Base-by-base conservation (phyloP, 1,284 basidiomycete genomes). In the Tausonia pullulans region DNA sequence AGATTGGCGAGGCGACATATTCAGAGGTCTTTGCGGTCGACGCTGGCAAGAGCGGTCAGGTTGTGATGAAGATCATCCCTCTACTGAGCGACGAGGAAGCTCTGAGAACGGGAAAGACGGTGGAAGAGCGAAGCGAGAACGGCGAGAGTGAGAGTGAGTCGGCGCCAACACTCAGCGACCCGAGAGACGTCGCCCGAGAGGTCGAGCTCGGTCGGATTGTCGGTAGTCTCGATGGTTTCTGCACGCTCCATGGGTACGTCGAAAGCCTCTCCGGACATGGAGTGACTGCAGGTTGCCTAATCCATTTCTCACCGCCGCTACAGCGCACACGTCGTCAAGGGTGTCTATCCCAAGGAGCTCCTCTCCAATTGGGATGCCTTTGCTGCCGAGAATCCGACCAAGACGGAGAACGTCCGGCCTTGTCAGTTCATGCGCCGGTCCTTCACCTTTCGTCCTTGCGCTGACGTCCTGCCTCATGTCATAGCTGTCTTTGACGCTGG, bases 1-100 rank as follows among this genome's bases (percentile, higher is more conserved):
- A 98, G 77, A 86, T 97, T 62, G 95, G 94, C 56, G 95, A 98
- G 77, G 95, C 95, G 10, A 92, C 89, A 58, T 98, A 89, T 75
- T 96, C 92, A 0, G 95, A 98, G 73, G 96, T 98, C n/a, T 98
- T 91, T 76, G 86, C 86, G 4, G 84, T 93, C 59, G 84, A 85
- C 1, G 45, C 13, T n/a, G 10, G 13, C 58, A 53, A 45, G 8
- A 27, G 50, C 50, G 44, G 5, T 39, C 11, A 10, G 69, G 83
- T 90, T 48, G 91, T 95, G 14, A 79, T 94, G 69, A 96, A 96
- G 78, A 81, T 95, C 58, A 85, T 96, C 40, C 89, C 90, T 1
- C 75, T 91, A 60, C 78, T 81, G 48, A 80, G 82, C 63, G 86
- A 86, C 70, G 70, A 70, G 58, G 71, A 59, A 45, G 58, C 64